Conservation (phyloP, 495 filamentous ascomycete genomes). For the Astrothelium subdiscretum region DNA sequence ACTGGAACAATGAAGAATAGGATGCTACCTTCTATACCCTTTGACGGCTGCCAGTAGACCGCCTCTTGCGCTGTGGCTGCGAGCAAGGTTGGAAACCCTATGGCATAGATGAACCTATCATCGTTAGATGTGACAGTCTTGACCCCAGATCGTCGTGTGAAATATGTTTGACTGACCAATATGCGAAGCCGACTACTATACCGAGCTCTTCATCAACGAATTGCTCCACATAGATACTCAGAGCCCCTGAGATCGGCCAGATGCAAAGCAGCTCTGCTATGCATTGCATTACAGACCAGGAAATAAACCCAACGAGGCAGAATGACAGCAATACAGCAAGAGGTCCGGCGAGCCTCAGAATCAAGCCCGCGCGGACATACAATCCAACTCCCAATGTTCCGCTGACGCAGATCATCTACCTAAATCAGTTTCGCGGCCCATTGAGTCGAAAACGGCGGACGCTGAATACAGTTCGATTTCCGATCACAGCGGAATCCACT, state of each 20-base stretch:
- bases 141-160: not conserved
- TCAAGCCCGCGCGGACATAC: not conserved
- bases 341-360: slow-evolving; percentile 2
- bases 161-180: slow-evolving; percentile 1
- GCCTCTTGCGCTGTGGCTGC: not conserved
- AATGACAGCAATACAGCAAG: not conserved
- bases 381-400: not conserved
- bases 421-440: not conserved
- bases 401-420: slow-evolving; percentile 4
- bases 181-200: slow-evolving; percentile 2
- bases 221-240: not conserved
- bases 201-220: slow-evolving; percentile 6
- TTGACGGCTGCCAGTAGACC: not conserved
- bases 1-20: not conserved
- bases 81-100: not conserved
- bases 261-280: slow-evolving; percentile 4
- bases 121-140: not conserved
- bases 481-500: not conserved
- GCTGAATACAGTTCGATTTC: not conserved
- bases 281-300: slow-evolving; percentile 3
- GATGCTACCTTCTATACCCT: not conserved
- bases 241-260: slow-evolving; percentile 4
- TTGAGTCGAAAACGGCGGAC: not conserved
- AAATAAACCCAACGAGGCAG: not conserved
- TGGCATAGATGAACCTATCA: not conserved